Percentiles rank a stretch among this genome's conserved stretches.
Conservation (phyloP, 495 filamentous ascomycete genomes). For the Annulohypoxylon nitens region DNA sequence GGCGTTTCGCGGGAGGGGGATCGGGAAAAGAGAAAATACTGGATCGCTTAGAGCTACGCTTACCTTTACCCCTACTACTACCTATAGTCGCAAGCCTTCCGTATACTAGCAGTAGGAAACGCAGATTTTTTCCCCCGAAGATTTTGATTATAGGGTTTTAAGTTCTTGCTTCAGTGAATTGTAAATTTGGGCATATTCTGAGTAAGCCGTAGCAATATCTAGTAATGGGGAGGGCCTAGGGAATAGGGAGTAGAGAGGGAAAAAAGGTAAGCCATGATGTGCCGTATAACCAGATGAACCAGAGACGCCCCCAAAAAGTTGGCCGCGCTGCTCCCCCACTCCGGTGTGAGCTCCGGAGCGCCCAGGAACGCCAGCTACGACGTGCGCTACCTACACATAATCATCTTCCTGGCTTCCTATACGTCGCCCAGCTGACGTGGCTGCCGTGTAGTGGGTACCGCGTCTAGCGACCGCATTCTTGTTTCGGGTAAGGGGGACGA, state of each 20-base stretch:
- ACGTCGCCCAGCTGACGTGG: slow-evolving; percentile 16
- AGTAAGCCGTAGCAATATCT: neutral
- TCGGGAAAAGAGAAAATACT: slow-evolving; percentile 13
- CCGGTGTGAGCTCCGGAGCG: neutral
- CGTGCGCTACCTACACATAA: neutral
- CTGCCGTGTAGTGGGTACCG: slow-evolving; percentile 3
- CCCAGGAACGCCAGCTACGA: too few species aligned
- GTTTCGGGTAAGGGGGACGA: slow-evolving; percentile 5
- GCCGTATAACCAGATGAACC: neutral
- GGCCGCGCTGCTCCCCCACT: neutral
- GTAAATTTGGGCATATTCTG: neutral
- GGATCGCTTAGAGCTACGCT: slow-evolving; percentile 16
- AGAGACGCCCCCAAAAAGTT: neutral
- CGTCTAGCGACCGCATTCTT: slow-evolving; percentile 6
- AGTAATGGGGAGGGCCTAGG: neutral
- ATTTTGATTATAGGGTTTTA: neutral
- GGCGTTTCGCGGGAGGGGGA: slow-evolving; percentile 35
- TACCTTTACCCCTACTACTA: slow-evolving; percentile 23
- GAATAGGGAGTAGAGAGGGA: neutral
- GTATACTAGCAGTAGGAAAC: slow-evolving; percentile 38
- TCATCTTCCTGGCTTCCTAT: neutral
- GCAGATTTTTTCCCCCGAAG: slow-evolving; percentile 10
- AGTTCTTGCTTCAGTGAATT: neutral
- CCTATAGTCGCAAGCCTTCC: slow-evolving; percentile 25
- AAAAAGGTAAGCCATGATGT: neutral